Conservation (phyloP, 306 rosid species). For the Sicyos baderoa region DNA sequence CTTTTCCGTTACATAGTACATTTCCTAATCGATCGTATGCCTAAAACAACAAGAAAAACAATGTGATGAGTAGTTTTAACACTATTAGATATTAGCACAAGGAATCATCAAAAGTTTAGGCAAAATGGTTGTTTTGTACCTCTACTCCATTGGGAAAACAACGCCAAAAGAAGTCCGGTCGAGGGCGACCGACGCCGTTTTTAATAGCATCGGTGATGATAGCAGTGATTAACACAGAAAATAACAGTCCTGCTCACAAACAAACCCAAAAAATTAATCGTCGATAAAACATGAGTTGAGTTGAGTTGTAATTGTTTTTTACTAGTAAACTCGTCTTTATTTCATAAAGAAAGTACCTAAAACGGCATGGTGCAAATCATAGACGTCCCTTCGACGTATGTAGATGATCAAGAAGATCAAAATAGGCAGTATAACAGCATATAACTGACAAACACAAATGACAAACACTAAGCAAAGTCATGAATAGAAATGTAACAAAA, state of each 20-base stretch:
- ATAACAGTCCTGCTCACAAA: constrained; percentile 56
- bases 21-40: constrained; percentile 51
- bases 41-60: constrained; percentile 22
- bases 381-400: constrained; percentile 64
- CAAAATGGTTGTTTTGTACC: constrained; percentile 21
- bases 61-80: not conserved
- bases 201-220: constrained; percentile 80
- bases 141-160: constrained; percentile 82
- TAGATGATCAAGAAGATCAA: constrained; percentile 51
- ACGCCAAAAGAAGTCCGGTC: constrained; percentile 97
- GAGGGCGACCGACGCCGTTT: constrained; percentile 82
- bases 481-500: no score
- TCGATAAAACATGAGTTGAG: not conserved
- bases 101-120: no score
- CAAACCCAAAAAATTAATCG: not conserved
- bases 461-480: not conserved
- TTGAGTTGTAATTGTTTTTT: not conserved
- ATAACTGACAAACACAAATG: constrained; percentile 42
- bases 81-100: no score
- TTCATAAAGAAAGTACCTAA: constrained; percentile 41
- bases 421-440: constrained; percentile 71
- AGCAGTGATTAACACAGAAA: constrained; percentile 65
- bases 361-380: constrained; percentile 78
- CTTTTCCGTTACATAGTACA: constrained; percentile 71
- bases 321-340: not conserved